Conservation (phyloP, 129 eudicot genomes). For the Tagetes erecta region DNA sequence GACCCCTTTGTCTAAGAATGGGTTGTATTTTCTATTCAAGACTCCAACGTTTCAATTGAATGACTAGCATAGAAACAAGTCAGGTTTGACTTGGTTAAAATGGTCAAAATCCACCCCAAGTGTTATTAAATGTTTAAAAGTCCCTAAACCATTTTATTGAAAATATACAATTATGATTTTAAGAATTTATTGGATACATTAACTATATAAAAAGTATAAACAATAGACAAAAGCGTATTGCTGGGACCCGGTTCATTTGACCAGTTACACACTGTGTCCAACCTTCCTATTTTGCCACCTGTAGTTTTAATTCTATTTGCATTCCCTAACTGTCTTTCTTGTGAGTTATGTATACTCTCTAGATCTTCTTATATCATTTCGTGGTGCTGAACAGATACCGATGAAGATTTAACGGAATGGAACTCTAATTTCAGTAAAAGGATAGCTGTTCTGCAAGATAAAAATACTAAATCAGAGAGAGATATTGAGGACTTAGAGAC, state of each 20-base stretch:
- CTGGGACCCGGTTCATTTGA: background rate
- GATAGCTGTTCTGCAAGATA: slow-evolving; percentile 52
- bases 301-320: background rate
- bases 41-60: background rate
- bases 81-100: background rate
- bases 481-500: slow-evolving; percentile 53
- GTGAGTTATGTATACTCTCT: background rate
- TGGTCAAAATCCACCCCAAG: background rate
- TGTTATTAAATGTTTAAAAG: background rate
- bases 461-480: slow-evolving; percentile 55
- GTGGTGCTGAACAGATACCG: slow-evolving; percentile 55
- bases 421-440: slow-evolving; percentile 50
- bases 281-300: slow-evolving; percentile 3
- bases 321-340: background rate
- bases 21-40: background rate
- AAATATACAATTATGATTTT: background rate
- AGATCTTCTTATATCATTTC: slow-evolving; percentile 1
- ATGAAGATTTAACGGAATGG: slow-evolving; percentile 81
- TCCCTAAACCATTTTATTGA: background rate
- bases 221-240: background rate
- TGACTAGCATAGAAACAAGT: background rate
- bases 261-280: background rate
- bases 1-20: background rate
- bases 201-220: background rate
- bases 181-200: background rate